A percentile compares a stretch with the other conserved stretches of the same genome.
Conservation (phyloP, 2,329 filamentous ascomycete species). For the Colletotrichum salicis region DNA sequence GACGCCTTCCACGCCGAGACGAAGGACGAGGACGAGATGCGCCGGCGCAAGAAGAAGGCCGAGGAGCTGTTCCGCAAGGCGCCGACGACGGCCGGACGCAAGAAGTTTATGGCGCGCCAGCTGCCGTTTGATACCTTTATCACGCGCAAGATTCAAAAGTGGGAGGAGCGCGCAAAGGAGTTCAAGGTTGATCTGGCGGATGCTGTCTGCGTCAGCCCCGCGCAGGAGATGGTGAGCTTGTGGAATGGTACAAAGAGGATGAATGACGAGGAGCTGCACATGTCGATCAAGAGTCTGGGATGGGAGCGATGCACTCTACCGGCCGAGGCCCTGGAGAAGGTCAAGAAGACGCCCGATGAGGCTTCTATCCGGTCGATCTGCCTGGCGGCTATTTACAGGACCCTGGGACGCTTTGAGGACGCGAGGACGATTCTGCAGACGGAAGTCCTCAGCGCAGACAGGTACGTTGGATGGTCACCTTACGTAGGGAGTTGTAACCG, state of each 20-base stretch:
- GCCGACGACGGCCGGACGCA: conserved; percentile 81
- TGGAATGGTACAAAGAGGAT: conserved; percentile 93
- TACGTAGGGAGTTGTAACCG: neutral
- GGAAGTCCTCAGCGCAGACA: conserved; percentile 73
- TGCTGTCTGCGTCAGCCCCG: conserved; percentile 81
- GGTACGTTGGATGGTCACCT: conserved; percentile 51
- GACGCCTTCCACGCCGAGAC: conserved; percentile 55
- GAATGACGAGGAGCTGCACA: conserved; percentile 70
- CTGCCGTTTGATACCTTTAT: conserved; percentile 92
- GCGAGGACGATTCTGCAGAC: conserved; percentile 73
- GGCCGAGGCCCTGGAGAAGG: conserved; percentile 52
- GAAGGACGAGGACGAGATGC: conserved; percentile 56
- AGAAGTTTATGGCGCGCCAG: conserved; percentile 88
- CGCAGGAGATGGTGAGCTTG: conserved; percentile 92
- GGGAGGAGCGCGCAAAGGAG: conserved; percentile 80
- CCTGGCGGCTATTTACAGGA: conserved; percentile 72
- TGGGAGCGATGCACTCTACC: conserved; percentile 71
- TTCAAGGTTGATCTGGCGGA: conserved; percentile 78
- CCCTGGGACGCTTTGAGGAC: conserved; percentile 69
- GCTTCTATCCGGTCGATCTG: conserved; percentile 74
- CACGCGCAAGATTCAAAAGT: conserved; percentile 84
- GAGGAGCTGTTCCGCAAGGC: conserved; percentile 78
- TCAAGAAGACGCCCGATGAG: conserved; percentile 68
- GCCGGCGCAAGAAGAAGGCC: conserved; percentile 70
- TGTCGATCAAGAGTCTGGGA: conserved; percentile 69